Evolutionary conservation across 2,329 filamentous ascomycete species (phyloP).

Genomic region (Penicillium polonicum): DNA sequence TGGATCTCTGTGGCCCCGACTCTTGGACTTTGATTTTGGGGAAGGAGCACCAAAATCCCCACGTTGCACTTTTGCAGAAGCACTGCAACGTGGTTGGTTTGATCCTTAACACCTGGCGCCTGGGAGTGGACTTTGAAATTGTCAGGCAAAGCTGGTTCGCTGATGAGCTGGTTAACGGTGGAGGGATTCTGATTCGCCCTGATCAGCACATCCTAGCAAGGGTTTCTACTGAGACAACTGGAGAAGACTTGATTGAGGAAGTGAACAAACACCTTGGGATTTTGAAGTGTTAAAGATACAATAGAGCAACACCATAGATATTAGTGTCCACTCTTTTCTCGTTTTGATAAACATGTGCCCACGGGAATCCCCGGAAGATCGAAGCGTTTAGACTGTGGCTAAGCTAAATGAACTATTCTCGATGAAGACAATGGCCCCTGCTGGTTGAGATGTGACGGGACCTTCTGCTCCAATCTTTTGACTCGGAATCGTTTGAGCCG

Average conservation of each 20-base stretch:
- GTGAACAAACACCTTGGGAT: slow-evolving; percentile 3
- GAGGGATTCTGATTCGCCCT: slow-evolving; percentile 38
- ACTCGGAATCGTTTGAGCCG: too few species aligned
- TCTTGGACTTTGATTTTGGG: slow-evolving; percentile 34
- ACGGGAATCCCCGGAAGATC: neutral
- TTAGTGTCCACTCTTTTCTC: neutral
- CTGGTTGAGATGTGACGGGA: too few species aligned
- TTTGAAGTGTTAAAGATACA: neutral
- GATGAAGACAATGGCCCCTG: neutral
- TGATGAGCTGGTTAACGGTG: slow-evolving; percentile 24
- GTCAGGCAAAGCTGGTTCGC: neutral
- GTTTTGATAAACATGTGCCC: neutral
- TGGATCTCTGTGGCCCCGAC: slow-evolving; percentile 39
- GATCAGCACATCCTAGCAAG: slow-evolving; percentile 40
- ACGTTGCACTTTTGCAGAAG: neutral
- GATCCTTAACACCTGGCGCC: neutral
- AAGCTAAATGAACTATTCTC: neutral
- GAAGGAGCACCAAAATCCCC: neutral
- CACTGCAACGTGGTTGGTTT: neutral
- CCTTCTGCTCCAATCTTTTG: neutral
- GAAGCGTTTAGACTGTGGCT: fast-evolving
- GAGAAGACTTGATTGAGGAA: neutral
- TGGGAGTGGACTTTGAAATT: neutral
- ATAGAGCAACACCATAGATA: neutral
- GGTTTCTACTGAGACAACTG: neutral